Evolutionary conservation across 1,139 yeast genomes (phyloP).

Genomic region (Geotrichum macrosporum): DNA sequence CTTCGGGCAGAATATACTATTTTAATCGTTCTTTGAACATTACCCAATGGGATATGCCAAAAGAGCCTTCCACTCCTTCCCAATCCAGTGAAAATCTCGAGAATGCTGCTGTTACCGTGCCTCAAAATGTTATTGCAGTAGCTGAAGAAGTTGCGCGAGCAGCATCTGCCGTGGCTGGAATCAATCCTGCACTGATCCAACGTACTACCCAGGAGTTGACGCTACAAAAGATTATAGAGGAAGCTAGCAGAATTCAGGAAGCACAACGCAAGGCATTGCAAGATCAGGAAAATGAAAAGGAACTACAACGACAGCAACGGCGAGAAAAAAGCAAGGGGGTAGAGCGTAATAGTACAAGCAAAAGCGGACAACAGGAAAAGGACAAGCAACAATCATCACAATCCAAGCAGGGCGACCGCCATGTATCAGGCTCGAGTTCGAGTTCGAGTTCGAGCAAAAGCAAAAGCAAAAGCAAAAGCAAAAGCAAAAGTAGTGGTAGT

Average conservation of each 20-base stretch:
- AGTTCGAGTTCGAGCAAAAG: too few relatives aligned
- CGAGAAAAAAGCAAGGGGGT: background rate
- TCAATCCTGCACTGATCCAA: constrained; percentile 1
- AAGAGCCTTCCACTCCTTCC: constrained; percentile 5
- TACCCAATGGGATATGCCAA: constrained; percentile 61
- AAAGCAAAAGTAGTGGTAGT: background rate
- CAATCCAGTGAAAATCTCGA: constrained; percentile 1
- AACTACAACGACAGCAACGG: background rate
- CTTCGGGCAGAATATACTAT: constrained; percentile 45
- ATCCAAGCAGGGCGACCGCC: too few relatives aligned
- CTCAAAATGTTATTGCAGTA: constrained; percentile 22
- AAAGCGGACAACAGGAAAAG: background rate
- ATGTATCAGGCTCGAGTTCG: too few relatives aligned
- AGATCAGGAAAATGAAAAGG: constrained; percentile 24
- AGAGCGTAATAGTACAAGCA: background rate
- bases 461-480: background rate
- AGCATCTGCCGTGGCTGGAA: constrained; percentile 14
- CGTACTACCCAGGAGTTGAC: constrained; percentile 28
- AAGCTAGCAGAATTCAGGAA: constrained; percentile 39
- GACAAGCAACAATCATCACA: too few relatives aligned
- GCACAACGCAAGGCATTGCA: constrained; percentile 27
- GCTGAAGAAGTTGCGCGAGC: constrained; percentile 25
- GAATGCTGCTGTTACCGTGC: constrained; percentile 19
- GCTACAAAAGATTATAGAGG: constrained; percentile 42
- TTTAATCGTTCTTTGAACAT: constrained; percentile 47